Base-by-base conservation (phyloP, 306 rosid genomes). In the Corylus heterophylla region DNA sequence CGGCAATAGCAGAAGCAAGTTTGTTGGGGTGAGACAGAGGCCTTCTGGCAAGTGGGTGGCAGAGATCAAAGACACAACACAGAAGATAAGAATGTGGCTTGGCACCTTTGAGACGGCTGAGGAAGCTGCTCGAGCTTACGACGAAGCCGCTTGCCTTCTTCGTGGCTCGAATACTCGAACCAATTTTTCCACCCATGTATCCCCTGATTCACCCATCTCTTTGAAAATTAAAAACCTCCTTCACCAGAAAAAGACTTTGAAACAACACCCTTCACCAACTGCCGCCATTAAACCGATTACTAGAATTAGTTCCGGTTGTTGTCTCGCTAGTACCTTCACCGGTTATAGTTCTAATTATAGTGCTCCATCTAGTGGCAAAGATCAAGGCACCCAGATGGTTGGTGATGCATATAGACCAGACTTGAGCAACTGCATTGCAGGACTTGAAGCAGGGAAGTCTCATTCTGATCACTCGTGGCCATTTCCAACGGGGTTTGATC, bases 1-100 rank as follows among this genome's bases (percentile, higher is more conserved):
- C 67, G 69, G 62, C 11, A 79, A 72, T 8, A 47, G 55, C 18
- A 87, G 70, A 69, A 44, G 80, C 76, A 93, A 90, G 80, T 91
- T 89, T 71, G 88, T 90, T 49, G 98, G 97, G 14, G 98, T 94
- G 62, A 87, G 98, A 73, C 96, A 94, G 69, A 88, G 98, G 83
- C 89, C 97, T 37, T 94, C 94, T 0, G 98, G 98, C 54, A 94
- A 90, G 88, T 94, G 97, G 97, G 97, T 93, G 11, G 92, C 98
- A 56, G 97, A 94, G 80, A 94, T 94, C 85, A 94, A 94, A 85
- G 98, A 94, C 89, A 90, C 97, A 16, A 83, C 92, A 6, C 85
- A 83, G 83, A 90, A 89, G 82, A 89, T 94, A 27, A 89, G 97
- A 49, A 75, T 94, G 88, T 94, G 98, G 98, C 88, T 94, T 27